phyloP scores from a whole-genome alignment of 2,329 filamentous ascomycete genomes.

The Emergomyces pasteurianus region DNA sequence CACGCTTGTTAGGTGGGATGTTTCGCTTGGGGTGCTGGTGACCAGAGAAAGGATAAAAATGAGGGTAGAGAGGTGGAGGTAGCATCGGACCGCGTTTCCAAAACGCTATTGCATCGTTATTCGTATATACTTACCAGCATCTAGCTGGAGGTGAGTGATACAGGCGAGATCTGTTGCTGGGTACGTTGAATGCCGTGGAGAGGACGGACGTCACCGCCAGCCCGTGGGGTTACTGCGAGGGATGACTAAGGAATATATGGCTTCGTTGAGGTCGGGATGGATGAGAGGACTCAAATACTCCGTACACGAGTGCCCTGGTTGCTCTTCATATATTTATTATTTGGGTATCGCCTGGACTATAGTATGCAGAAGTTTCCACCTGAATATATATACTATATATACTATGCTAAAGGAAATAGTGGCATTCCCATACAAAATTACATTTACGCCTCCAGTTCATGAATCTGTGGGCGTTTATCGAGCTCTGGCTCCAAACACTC shows the following conservation, averaged over 20 bases:
- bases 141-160: background rate
- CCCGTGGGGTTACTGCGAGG: too few species aligned
- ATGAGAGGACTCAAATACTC: too few species aligned
- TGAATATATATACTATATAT: background rate
- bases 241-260: background rate
- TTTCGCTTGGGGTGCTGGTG: background rate
- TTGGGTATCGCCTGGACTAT: background rate
- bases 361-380: background rate
- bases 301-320: too few species aligned
- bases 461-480: background rate
- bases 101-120: background rate
- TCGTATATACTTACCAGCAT: background rate
- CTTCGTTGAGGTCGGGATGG: too few species aligned
- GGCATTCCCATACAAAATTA: background rate
- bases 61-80: background rate
- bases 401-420: background rate
- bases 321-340: background rate
- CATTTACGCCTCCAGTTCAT: constrained; percentile 2
- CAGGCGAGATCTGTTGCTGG: too few species aligned
- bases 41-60: background rate
- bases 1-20: background rate
- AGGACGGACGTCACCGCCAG: background rate
- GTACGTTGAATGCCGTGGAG: too few species aligned
- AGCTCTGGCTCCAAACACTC: constrained; percentile 7
- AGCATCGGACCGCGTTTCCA: background rate